Evolutionary conservation across 306 rosid species (phyloP), one percentile per base, ranked within the genome.

Genomic region (Trifolium fragiferum): DNA sequence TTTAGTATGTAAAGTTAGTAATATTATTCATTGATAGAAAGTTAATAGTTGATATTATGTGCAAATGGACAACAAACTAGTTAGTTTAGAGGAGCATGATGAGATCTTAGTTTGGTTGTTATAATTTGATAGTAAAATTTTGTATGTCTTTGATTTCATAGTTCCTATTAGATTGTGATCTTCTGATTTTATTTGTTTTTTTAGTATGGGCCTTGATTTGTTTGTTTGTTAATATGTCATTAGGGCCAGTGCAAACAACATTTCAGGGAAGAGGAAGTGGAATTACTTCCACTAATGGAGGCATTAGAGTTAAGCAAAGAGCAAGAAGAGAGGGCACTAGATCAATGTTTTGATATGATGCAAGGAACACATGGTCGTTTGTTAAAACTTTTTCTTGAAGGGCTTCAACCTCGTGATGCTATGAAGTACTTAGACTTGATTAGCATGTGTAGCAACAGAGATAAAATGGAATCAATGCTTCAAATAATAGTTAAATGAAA

Each of bases 371-470:
- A 92, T 46, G 76, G 87, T 7, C 94, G 84, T 61, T 77, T 90
- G 49, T 82, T 92, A 6, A 90, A 84, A 77, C 84, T 84, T 79
- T 67, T 92, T 43, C 94, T 92, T 4, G 92, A 92, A 82, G 98
- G 98, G 38, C 86, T 92, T 10, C 76, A 81, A 49, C 86, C 94
- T 18, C 57, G 32, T 20, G 98, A 92, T 84, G 92, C 98, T 16
- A 84, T 92, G 89, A 89, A 84, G 70, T 92, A 92, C 78, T 57
- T 92, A 87, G 98, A 92, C 71, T 75, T 90, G 76, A 85, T 92
- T 54, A 32, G 75, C 47, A 84, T 76, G 80, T 87, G 88, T 76
- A 80, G 74, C 62, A 80, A 83, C 77, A 80, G 70, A 40, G 86
- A 82, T 2, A 64, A 55, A 79, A 74, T 78, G 77, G 81, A 86